Base-by-base conservation (phyloP, 495 filamentous ascomycete species). In the Hypomontagnella monticulosa region DNA sequence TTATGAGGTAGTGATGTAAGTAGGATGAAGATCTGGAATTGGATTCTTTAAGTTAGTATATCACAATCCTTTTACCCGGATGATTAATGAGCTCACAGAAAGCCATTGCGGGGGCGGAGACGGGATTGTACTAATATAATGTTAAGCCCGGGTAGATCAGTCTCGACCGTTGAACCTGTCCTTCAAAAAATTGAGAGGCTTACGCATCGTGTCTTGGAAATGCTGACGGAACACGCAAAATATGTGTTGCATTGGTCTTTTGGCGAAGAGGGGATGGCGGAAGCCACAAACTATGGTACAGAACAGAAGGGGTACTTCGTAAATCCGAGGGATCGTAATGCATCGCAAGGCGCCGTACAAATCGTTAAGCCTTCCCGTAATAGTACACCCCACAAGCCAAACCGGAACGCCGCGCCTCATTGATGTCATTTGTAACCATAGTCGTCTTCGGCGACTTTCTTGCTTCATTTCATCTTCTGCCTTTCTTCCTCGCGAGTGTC, bases 401-500 rank as follows among this genome's bases (percentile, higher is more conserved):
- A 19, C 44, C 56, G n/a, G 51, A 72, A 73, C 69, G 67, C 69
- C 71, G 34, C 20, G 43, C 43, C 62, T 9, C 34, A 63, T 57
- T 33, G 27, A 60, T 51, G 33, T 59, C 33, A 37, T 60, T 52
- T 57, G 23, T 53, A 52, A 6, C 6, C 34, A 14, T 57, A 32
- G 11, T 57, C 15, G n/a, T 33, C n/a, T 52, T 20, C 4, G 2
- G 5, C 8, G 5, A 10, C 23, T 0, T 9, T 6, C 4, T 47
- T 34, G 10, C 23, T 56, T 54, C 42, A 61, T 23, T 57, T 57
- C 4, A 27, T n/a, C 23, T 54, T 61, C 1, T 32, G 44, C 43
- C 56, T 67, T 32, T 64, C 60, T 19, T 34, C 41, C 64, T 77
- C 77, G 19, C 89, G 82, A 7, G 78, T 82, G 23, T 81, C 77